A percentile compares a stretch with the other conserved stretches of the same genome.
phyloP scores from a whole-genome alignment of 331 rosid genomes.

The Malus hybrid region DNA sequence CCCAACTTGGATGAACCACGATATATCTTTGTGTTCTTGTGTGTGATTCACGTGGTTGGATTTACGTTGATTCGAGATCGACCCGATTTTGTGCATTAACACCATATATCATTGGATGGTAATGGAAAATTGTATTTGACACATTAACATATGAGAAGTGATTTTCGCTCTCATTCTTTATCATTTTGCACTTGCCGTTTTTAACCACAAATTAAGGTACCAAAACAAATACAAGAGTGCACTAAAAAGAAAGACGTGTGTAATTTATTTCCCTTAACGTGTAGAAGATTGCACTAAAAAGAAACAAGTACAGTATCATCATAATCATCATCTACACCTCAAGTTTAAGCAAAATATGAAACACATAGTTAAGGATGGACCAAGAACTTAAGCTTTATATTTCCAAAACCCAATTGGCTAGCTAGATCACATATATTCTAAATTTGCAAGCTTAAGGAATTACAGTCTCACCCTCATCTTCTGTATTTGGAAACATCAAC shows the following conservation, averaged over 20 bases:
- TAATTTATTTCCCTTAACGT: no score
- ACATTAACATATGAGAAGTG: not conserved
- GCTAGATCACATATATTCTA: not conserved
- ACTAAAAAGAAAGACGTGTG: no score
- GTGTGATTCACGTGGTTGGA: no score
- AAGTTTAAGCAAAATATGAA: not conserved
- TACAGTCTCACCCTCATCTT: constrained; percentile 16
- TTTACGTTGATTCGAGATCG: no score
- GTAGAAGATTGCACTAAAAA: not conserved
- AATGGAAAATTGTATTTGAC: not conserved
- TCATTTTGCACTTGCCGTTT: no score
- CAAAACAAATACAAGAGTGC: no score
- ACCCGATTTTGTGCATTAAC: no score
- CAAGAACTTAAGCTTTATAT: not conserved
- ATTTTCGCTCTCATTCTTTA: no score
- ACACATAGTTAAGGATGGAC: not conserved
- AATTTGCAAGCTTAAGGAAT: not conserved
- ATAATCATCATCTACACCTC: not conserved
- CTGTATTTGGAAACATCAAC: constrained; percentile 38
- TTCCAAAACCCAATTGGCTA: no score
- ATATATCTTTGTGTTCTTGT: no score
- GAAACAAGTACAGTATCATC: not conserved
- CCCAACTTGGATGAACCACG: no score
- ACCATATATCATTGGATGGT: not conserved
- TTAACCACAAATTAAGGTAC: no score